phyloP scores from a whole-genome alignment of 2,329 filamentous ascomycete species.

The Lasiodiplodia sp. region DNA sequence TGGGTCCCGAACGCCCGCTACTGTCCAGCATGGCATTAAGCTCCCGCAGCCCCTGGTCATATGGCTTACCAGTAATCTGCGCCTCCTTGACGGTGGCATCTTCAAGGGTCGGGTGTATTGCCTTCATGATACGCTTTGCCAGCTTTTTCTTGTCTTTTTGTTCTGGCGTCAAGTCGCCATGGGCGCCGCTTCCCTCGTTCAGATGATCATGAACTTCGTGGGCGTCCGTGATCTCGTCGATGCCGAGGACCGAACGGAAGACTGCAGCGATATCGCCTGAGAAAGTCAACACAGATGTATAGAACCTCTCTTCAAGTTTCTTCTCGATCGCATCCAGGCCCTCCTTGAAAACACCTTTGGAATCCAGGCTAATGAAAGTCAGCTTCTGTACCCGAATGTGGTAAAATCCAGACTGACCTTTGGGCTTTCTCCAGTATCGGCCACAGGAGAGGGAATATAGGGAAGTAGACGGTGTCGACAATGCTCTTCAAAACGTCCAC shows the following conservation, averaged over 20 bases:
- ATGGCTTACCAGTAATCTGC: conserved; percentile 75
- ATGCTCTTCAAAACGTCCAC: conserved; percentile 78
- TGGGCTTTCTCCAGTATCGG: conserved; percentile 82
- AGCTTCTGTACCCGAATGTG: conserved; percentile 26
- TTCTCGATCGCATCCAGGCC: conserved; percentile 61
- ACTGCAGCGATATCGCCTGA: conserved; percentile 64
- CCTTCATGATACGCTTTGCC: conserved; percentile 88
- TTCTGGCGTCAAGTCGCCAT: conserved; percentile 61
- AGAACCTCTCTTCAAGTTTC: conserved; percentile 63
- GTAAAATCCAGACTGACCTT: conserved; percentile 64
- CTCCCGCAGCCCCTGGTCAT: conserved; percentile 71
- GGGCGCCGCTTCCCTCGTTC: conserved; percentile 48
- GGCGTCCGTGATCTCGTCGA: conserved; percentile 52
- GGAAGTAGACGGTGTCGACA: conserved; percentile 91
- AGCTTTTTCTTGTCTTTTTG: conserved; percentile 82
- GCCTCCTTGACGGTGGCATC: conserved; percentile 79
- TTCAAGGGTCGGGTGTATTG: conserved; percentile 79
- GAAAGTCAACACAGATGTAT: conserved; percentile 68
- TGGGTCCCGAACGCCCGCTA: conserved; percentile 64
- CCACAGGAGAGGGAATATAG: conserved; percentile 76
- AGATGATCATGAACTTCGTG: conserved; percentile 52
- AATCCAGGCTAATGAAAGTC: conserved; percentile 47
- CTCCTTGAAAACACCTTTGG: conserved; percentile 62
- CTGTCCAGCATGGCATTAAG: conserved; percentile 76
- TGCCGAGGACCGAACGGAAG: conserved; percentile 62